phyloP scores from a whole-genome alignment of 2,329 filamentous ascomycete genomes.

The Cladorrhinum sp. region DNA sequence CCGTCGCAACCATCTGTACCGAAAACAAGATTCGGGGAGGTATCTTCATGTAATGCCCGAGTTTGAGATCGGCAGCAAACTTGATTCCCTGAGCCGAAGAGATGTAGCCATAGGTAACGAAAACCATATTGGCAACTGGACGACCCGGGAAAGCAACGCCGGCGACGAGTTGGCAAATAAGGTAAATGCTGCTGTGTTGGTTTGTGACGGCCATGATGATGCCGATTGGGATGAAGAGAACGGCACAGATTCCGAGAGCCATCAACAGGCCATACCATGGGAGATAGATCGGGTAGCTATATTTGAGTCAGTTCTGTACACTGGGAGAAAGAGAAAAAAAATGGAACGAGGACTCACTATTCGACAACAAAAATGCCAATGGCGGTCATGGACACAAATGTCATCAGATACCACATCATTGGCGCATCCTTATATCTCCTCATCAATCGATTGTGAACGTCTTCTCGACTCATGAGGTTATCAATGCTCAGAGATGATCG shows the following conservation, averaged over 20 bases:
- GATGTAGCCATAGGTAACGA: constrained; percentile 88
- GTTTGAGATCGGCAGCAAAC: constrained; percentile 81
- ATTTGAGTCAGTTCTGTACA: constrained; percentile 20
- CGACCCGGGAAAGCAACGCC: constrained; percentile 79
- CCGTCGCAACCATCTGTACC: constrained; percentile 73
- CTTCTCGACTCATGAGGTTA: constrained; percentile 65
- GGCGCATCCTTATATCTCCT: constrained; percentile 77
- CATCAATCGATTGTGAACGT: constrained; percentile 84
- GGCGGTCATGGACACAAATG: constrained; percentile 71
- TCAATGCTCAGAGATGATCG: constrained; percentile 37
- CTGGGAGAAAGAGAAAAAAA: neutral
- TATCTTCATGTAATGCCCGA: constrained; percentile 87
- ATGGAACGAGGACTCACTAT: constrained; percentile 55
- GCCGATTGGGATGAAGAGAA: constrained; percentile 86
- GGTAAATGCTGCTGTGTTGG: constrained; percentile 81
- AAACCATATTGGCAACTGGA: constrained; percentile 90
- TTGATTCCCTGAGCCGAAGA: constrained; percentile 86
- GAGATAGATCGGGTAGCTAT: constrained; percentile 73
- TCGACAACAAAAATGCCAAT: constrained; percentile 83
- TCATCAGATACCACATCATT: constrained; percentile 74
- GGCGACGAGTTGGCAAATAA: constrained; percentile 82
- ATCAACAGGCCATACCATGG: constrained; percentile 85
- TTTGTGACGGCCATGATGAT: constrained; percentile 94
- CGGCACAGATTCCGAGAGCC: constrained; percentile 70
- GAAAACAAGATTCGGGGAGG: constrained; percentile 74